Evolutionary conservation across 2,329 filamentous ascomycete species (phyloP), one percentile per base, ranked within the genome.

Genomic region (Hypoxylon sp.): DNA sequence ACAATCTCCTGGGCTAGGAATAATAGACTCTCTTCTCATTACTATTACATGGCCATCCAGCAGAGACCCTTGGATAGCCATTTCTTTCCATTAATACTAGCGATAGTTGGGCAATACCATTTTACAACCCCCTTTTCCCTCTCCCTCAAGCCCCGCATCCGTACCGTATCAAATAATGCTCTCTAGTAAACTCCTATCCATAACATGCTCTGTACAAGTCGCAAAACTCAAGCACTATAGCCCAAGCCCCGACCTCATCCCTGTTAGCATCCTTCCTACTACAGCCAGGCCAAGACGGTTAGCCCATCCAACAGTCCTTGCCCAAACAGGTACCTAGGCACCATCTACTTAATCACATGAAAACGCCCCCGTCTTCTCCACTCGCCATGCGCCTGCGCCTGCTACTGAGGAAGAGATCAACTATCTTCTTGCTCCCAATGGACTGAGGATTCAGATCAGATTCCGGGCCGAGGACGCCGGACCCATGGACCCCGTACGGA

Each of bases 391-490:
- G 79, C 66, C 75, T 82, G 14, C 82, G 80, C 17, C 85, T 80
- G 50, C 81, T 85, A 65, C 79, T 86, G 28, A 88, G 76, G 72
- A 88, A 87, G 52, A 84, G 64, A 57, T 88, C 85, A 6, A 88
- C 85, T 83, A 88, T 87, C 45, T 79, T 79, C 74, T 82, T 82
- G 70, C 84, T 85, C 2, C 83, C 83, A 65, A 81, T 74, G 0
- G 74, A 75, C 63, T 82, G 80, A 0, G 76, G n/a, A 10, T 55
- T 65, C 2, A 21, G 3, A 7, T 51, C 65, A 19, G 64, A 64
- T 3, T 60, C 53, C 19, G 62, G 65, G 13, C 72, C 63, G 11
- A 73, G 60, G 30, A 72, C 28, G 53, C 68, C 68, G 9, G 66
- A 46, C 19, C 63, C 67, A 38, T 70, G 46, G 43, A 67, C 52